Evolutionary conservation across 2,329 filamentous ascomycete species (phyloP).

Genomic region (Microsporum ferrugineum): DNA sequence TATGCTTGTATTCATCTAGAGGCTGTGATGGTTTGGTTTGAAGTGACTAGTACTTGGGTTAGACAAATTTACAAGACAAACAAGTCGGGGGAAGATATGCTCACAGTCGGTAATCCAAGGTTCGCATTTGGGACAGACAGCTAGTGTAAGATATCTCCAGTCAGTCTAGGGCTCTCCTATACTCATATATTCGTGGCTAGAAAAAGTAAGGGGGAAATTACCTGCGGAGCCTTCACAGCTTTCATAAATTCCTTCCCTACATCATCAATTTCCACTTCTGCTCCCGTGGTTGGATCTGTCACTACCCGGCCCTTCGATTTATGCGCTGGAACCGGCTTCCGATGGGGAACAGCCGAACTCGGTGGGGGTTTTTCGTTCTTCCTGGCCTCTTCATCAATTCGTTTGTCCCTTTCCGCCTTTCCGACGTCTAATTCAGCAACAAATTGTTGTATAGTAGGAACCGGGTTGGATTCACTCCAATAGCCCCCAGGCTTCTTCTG

Average conservation of each 20-base stretch:
- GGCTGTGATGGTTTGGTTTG: conserved; percentile 61
- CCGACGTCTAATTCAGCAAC: conserved; percentile 65
- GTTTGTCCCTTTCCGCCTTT: conserved; percentile 62
- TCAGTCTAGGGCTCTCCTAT: background rate
- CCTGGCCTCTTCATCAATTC: conserved; percentile 51
- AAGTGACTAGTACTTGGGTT: conserved; percentile 39
- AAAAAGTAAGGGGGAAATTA: conserved; percentile 27
- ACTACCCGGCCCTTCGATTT: conserved; percentile 48
- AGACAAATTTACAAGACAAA: background rate
- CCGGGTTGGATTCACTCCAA: conserved; percentile 71
- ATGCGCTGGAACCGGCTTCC: conserved; percentile 32
- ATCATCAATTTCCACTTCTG: conserved; percentile 75
- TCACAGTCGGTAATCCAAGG: conserved; percentile 57
- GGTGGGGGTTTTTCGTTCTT: conserved; percentile 28
- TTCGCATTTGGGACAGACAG: conserved; percentile 85
- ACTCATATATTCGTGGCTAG: background rate
- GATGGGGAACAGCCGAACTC: conserved; percentile 36
- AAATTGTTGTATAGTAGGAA: conserved; percentile 81
- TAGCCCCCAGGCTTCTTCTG: conserved; percentile 49
- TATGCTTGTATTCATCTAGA: conserved; percentile 66
- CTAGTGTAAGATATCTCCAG: conserved; percentile 27
- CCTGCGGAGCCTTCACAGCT: conserved; percentile 58
- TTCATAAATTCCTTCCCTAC: conserved; percentile 59
- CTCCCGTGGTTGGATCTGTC: conserved; percentile 79
- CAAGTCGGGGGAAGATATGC: conserved; percentile 14